Evolutionary conservation across 805 yeast genomes (phyloP), one percentile per base, ranked within the genome.

Genomic region (Limtongia smithiae): DNA sequence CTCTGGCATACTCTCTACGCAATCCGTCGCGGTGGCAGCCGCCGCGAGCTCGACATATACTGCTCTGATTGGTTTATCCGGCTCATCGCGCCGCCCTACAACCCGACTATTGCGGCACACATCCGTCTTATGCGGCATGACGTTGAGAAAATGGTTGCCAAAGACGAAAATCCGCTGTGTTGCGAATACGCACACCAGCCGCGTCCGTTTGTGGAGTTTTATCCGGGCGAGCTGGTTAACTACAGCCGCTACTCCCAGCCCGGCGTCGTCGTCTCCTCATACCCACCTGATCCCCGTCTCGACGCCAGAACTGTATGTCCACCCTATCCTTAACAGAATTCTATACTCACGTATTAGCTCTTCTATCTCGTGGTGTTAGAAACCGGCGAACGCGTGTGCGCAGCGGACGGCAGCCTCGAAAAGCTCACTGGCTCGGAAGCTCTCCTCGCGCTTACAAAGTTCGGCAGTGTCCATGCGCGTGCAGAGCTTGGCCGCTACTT

Each of bases 31-130:
- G 32, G 20, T 18, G 52, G 52, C 9, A 30, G 35, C 2, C 48
- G 52, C 8, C 20, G 25, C 24, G 52, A 48, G 30, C 48, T 48
- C 15, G 39, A 43, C n/a, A 33, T 38, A 8, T 43, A 37, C 37
- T 24, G 22, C 6, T 27, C 32, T 22, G 27, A 8, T 21, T 25
- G 28, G 28, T 25, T 25, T 25, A 9, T 9, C 9, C 28, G 28
- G 9, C 9, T 9, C 9, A 25, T 25, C 28, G 28, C 28, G 28
- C 28, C 6, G 28, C 28, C 6, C 9, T 25, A 9, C 28, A 9
- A 9, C 28, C 6, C 9, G 9, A 25, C 28, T 6, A 9, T 25
- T 9, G 28, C 28, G 28, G 28, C 28, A 6, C 9, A 7, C 9
- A 6, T 25, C 28, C 9, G 28, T 6, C 6, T 9, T 6, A 9